Base-by-base conservation (phyloP, 805 yeast genomes). In the Kockiozyma suomiensis region DNA sequence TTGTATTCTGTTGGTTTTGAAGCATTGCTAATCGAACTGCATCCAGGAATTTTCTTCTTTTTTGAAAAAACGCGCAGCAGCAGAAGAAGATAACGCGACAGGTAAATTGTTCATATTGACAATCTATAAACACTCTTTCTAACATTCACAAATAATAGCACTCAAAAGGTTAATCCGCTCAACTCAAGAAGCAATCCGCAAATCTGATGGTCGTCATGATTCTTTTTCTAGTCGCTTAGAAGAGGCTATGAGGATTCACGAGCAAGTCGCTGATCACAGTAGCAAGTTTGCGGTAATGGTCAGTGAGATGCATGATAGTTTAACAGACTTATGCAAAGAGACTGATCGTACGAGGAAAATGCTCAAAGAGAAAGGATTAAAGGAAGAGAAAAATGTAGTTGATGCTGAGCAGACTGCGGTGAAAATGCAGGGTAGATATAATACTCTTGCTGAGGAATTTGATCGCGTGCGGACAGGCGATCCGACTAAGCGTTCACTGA, bases 381-480 rank as follows among this genome's bases (percentile, higher is more conserved):
- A 88, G 50, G 82, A 86, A 67, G 99, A 94, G 70, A 90, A 88
- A 70, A 96, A 87, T 60, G 92, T 91, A 37, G 70, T 79, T 12
- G 98, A 94, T 58, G 85, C 97, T 5, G 92, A 91, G 51, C 77
- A 79, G 57, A 82, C 83, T 45, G 97, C 96, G 1, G 97, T 90
- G 66, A 93, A 93, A 81, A 96, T 97, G 15, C 89, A 88, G 73
- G 68, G 76, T 37, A 85, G 84, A 71, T 93, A 94, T 72, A 83
- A 82, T 70, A 85, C 88, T 54, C 75, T 91, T 26, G 90, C 97
- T 69, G 87, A 85, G 55, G 98, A 94, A 68, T 82, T 90, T 73
- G 97, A 93, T 67, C 86, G 87, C 68, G 80, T 91, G 46, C 84
- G 87, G 70, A 80, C 85, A 45, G 81, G 89, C 0, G 97, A 93